Conservation (phyloP, 2,329 filamentous ascomycete species). For the Colletotrichum chlorophyti region DNA sequence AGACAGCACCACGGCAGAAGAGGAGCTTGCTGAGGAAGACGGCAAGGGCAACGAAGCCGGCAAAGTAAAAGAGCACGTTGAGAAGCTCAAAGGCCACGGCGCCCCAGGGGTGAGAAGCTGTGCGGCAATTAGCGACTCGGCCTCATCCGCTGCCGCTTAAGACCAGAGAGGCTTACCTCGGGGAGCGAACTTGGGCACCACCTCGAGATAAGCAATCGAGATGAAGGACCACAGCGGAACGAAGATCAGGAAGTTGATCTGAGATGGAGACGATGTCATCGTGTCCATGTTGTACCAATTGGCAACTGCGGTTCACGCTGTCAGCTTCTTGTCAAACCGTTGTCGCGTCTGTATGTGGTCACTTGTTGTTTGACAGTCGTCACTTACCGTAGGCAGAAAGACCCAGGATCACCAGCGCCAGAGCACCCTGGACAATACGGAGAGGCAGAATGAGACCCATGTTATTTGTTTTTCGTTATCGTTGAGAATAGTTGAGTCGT, state of each 20-base stretch:
- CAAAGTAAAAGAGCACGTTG: constrained; percentile 65
- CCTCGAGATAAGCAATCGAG: constrained; percentile 61
- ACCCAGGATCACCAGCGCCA: constrained; percentile 53
- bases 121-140: background rate
- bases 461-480: constrained; percentile 32
- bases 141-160: too few relatives aligned
- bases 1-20: constrained; percentile 65
- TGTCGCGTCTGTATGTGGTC: too few relatives aligned
- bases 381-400: constrained; percentile 58
- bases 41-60: constrained; percentile 64
- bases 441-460: constrained; percentile 53
- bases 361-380: background rate
- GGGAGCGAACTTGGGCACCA: constrained; percentile 53
- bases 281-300: constrained; percentile 67
- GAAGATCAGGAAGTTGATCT: constrained; percentile 66
- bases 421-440: constrained; percentile 52
- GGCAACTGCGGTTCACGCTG: constrained; percentile 50
- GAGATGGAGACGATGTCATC: constrained; percentile 57
- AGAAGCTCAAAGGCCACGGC: constrained; percentile 55
- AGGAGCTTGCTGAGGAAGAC: constrained; percentile 62
- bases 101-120: constrained; percentile 55
- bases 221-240: constrained; percentile 60
- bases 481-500: constrained; percentile 8
- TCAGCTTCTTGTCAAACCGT: constrained; percentile 4
- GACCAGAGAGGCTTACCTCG: constrained; percentile 40